Base-by-base conservation (phyloP, 2,329 filamentous ascomycete genomes). In the Neocatenulostroma microsporum region DNA sequence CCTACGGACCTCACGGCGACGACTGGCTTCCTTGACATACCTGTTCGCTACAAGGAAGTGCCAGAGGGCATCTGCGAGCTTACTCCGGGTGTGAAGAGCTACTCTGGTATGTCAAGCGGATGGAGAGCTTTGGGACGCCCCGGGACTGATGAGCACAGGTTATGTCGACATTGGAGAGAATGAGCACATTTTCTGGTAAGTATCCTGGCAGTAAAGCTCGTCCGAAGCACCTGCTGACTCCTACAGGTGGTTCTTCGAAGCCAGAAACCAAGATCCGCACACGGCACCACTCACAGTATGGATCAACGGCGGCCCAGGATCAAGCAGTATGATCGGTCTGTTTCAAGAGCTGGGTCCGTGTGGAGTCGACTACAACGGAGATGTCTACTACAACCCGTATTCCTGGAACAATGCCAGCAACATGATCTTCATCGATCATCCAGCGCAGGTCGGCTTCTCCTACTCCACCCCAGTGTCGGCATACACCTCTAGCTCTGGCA, bases 351-450 rank as follows among this genome's bases (percentile, higher is more conserved):
- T 73, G 11, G 49, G 49, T 4, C 40, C 69, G 69, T 48, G 48
- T 37, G 57, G 56, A 9, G 60, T 78, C 21, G 69, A 71, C 8
- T 49, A 49, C 3, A 54, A 64, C 38, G 45, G 60, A 28, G 56
- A 61, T 30, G 69, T 74, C 26, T 69, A 67, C 30, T 72, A 74
- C 51, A 81, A 81, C 45, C 71, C 74, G 0, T 76, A 72, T 59
- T 74, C 75, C 1, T 81, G 76, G 73, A 77, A 75, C 32, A 73
- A 74, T 46, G 67, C 73, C 14, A 71, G 70, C 41, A 80, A 80
- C 45, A 73, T 81, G 69, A 70, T 83, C 14, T 83, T 79, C 56
- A 72, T 83, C 46, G 78, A 84, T 46, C 72, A 82, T 54, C 80
- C 74, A 3, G 69, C 66, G 3, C 68, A 71, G 29, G 68, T 73